Percentiles rank a stretch among this genome's conserved stretches.
Conservation (phyloP, 257 asterid genomes). For the Phtheirospermum japonicum region DNA sequence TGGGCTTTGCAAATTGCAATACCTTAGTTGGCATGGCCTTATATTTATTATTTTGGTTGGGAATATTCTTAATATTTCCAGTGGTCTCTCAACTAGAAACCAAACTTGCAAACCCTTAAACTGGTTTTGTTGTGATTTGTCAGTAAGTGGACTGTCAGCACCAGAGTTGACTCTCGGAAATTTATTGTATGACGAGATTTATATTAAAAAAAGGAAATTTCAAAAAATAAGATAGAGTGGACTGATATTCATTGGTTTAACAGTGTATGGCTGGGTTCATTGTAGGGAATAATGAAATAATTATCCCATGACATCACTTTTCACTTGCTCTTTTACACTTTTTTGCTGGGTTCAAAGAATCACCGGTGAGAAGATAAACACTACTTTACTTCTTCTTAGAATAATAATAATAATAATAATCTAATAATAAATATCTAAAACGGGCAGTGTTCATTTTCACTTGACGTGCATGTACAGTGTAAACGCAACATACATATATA, state of each 20-base stretch:
- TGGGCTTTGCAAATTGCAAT: no score
- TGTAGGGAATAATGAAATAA: slow-evolving; percentile 20
- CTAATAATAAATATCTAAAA: slow-evolving; percentile 10
- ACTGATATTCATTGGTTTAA: no score
- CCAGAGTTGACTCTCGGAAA: neutral
- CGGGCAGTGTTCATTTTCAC: slow-evolving; percentile 12
- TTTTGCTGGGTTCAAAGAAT: slow-evolving; percentile 36
- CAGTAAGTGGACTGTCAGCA: neutral
- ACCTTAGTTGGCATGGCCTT: no score
- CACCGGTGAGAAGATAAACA: neutral
- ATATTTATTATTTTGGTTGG: no score
- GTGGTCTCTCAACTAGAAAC: no score
- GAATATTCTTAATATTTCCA: no score
- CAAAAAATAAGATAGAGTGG: neutral
- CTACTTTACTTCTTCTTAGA: neutral
- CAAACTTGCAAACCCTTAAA: no score
- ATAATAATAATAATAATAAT: neutral
- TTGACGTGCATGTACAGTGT: slow-evolving; percentile 29
- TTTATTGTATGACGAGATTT: no score
- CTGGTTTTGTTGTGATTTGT: neutral
- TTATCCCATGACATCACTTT: slow-evolving; percentile 17
- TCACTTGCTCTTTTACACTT: slow-evolving; percentile 5
- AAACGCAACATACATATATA: neutral
- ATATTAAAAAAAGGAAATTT: no score
- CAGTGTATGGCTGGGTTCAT: slow-evolving; percentile 14